Evolutionary conservation across 768 basidiomycete genomes (phyloP).

Genomic region (Paxillus ammoniavirescens): DNA sequence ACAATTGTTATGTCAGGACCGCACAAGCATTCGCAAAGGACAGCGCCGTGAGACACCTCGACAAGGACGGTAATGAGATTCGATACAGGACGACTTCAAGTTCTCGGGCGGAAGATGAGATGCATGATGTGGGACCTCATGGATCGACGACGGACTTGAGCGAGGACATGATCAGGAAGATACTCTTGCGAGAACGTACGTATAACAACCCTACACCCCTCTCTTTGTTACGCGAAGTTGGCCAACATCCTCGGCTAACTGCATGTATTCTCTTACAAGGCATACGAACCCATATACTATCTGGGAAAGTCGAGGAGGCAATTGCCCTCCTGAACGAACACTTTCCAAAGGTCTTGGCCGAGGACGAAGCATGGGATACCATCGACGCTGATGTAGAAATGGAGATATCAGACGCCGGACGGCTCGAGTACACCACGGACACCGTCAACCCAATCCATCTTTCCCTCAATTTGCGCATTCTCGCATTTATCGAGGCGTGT

Average conservation of each 20-base stretch:
- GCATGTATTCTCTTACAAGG: conserved; percentile 40
- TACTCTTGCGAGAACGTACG: conserved; percentile 56
- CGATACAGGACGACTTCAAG: conserved; percentile 17
- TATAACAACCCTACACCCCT: background rate
- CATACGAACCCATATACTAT: conserved; percentile 66
- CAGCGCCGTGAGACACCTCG: conserved; percentile 58
- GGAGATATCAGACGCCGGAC: conserved; percentile 26
- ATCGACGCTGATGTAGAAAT: background rate
- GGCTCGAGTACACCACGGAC: conserved; percentile 49
- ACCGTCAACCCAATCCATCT: conserved; percentile 78
- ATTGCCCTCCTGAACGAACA: conserved; percentile 61
- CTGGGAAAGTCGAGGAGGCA: conserved; percentile 74
- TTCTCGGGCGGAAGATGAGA: conserved; percentile 11
- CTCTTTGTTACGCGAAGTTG: background rate
- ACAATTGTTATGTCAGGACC: conserved; percentile 70
- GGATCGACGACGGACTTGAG: conserved; percentile 27
- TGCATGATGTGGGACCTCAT: conserved; percentile 6
- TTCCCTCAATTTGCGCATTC: conserved; percentile 80
- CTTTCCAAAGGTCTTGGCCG: conserved; percentile 69
- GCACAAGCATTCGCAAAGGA: conserved; percentile 67
- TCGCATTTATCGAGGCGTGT: conserved; percentile 83
- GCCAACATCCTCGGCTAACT: background rate
- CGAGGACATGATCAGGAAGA: conserved; percentile 42
- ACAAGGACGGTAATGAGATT: conserved; percentile 71
- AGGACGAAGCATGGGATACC: conserved; percentile 9